A percentile compares a stretch with the other conserved stretches of the same genome.
Evolutionary conservation across 2,329 filamentous ascomycete species (phyloP).

Genomic region (Trichoderma arundinaceum): DNA sequence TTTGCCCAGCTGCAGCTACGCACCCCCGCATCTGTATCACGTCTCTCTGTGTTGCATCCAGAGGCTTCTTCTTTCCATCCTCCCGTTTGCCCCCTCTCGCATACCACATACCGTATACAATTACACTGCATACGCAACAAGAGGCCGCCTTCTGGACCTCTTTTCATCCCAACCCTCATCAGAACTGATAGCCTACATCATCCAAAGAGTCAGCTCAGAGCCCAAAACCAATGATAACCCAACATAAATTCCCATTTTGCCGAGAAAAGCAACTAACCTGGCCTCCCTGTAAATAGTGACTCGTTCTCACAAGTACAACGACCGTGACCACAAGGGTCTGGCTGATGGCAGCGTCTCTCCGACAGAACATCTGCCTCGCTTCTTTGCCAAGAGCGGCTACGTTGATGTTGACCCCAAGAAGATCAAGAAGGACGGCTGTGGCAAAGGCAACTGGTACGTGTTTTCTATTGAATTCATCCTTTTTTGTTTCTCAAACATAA

Average conservation of each 20-base stretch:
- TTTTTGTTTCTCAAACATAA: neutral
- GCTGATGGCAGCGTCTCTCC: constrained; percentile 73
- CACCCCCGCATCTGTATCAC: constrained; percentile 26
- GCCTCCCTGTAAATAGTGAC: constrained; percentile 72
- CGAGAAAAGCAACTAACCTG: constrained; percentile 17
- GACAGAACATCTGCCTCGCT: constrained; percentile 82
- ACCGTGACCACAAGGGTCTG: constrained; percentile 84
- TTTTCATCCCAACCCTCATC: constrained; percentile 10
- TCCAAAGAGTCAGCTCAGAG: constrained; percentile 15
- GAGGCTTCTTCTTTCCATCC: constrained; percentile 1
- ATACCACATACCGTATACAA: neutral
- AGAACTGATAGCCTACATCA: constrained; percentile 11
- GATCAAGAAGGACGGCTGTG: constrained; percentile 94
- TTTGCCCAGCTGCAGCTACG: constrained; percentile 27
- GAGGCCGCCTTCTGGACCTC: neutral
- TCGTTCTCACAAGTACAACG: constrained; percentile 94
- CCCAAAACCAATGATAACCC: neutral
- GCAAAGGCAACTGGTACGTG: constrained; percentile 90
- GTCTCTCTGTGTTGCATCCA: constrained; percentile 3
- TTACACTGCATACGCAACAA: constrained; percentile 12
- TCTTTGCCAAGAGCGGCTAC: constrained; percentile 88
- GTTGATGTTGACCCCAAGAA: constrained; percentile 85
- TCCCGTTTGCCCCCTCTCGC: constrained; percentile 8
- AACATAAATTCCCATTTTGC: neutral
- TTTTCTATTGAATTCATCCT: neutral